phyloP scores from a whole-genome alignment of 2,329 filamentous ascomycete genomes.

The Aspergillus brunneoviolaceus region DNA sequence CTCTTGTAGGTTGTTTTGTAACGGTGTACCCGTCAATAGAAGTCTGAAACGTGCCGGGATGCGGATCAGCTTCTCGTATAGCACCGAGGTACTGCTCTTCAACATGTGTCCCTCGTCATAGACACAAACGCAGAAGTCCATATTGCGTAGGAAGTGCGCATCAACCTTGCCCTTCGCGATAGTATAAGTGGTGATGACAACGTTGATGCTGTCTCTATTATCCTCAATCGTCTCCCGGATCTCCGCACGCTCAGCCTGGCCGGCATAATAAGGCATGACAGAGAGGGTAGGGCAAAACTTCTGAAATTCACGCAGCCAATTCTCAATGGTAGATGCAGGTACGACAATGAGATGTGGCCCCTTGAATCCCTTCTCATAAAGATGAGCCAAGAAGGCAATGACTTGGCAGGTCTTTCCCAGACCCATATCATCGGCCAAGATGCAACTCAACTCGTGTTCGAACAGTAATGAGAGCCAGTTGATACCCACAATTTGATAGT shows the following conservation, averaged over 20 bases:
- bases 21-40: constrained; percentile 82
- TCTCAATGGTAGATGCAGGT: constrained; percentile 88
- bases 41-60: constrained; percentile 82
- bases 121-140: constrained; percentile 63
- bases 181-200: constrained; percentile 71
- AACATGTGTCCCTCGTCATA: constrained; percentile 95
- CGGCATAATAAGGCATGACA: constrained; percentile 72
- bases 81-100: constrained; percentile 80
- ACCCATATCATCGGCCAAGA: constrained; percentile 95
- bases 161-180: constrained; percentile 63
- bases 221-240: constrained; percentile 68
- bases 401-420: constrained; percentile 96
- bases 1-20: constrained; percentile 95
- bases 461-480: constrained; percentile 92
- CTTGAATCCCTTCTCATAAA: constrained; percentile 66
- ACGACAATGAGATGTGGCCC: constrained; percentile 85
- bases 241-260: constrained; percentile 63
- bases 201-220: constrained; percentile 64
- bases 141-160: constrained; percentile 60
- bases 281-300: constrained; percentile 77
- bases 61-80: constrained; percentile 74
- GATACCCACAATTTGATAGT: constrained; percentile 89
- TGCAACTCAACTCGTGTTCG: constrained; percentile 75
- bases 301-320: constrained; percentile 89
- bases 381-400: constrained; percentile 82